Evolutionary conservation across 2,329 filamentous ascomycete species (phyloP), one percentile per base, ranked within the genome.

Genomic region (Neofusicoccum laricinum): DNA sequence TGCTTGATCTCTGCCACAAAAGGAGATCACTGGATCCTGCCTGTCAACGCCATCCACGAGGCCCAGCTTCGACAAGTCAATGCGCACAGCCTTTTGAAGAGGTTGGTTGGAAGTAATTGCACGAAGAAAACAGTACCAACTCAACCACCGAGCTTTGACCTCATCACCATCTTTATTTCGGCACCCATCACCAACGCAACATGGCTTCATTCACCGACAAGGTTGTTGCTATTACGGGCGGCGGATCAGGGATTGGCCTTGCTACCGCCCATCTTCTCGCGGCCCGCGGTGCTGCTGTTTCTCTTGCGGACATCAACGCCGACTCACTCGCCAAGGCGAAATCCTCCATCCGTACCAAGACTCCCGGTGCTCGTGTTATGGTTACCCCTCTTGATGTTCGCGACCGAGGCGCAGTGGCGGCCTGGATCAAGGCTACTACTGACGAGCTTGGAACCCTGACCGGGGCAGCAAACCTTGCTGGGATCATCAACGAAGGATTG

Each of bases 401-500:
- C 34, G 77, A 80, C 61, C 76, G 78, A 55, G 69, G 72, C 4
- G 63, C 84, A 32, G 84, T 86, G 10, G 82, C 86, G 34, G 69
- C 69, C 19, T 86, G 84, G 84, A 79, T 85, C 53, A 78, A 80
- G 11, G 71, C 65, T 1, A 74, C 72, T 4, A 69, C 86, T n/a
- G 68, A 75, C n/a, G 76, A 76, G 36, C 83, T 83, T 61, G 85
- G 84, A 4, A 79, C 79, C 59, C 78, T 86, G 8, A 82, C 86
- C 68, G 81, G 84, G 4, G 83, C 84, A 19, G 84, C 81, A 11
- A 86, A 88, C 62, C 78, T 84, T 8, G 85, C 85, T 0, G 77
- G 77, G 1, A 70, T 77, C 10, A 72, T 77, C 36, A 75, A 76
- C 1, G 68, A 66, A 15, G 69, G 71, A 17, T 68, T 68, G 64